Evolutionary conservation across 78 protist genomes (phyloP).

Genomic region (Polysphondylium violaceum): DNA sequence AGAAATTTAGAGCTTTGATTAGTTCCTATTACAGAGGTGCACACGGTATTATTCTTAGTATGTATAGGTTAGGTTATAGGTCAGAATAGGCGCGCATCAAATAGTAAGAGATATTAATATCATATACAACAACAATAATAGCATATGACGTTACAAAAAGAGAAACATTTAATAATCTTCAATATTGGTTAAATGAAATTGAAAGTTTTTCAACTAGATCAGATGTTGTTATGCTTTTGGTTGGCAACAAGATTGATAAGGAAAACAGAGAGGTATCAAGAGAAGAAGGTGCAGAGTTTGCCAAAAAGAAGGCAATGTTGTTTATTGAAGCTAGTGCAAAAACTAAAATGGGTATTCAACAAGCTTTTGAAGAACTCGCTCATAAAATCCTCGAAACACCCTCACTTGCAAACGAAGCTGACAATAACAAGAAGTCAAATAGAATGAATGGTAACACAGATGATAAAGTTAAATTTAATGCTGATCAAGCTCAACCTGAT

Average conservation of each 20-base stretch:
- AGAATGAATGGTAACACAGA: neutral
- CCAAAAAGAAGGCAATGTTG: constrained; percentile 83
- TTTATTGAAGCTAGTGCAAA: constrained; percentile 88
- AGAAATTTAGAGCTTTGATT: constrained; percentile 87
- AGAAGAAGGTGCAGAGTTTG: constrained; percentile 89
- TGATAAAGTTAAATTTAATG: neutral
- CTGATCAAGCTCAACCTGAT: no score
- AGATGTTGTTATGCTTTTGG: constrained; percentile 65
- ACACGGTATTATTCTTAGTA: constrained; percentile 88
- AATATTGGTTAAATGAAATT: constrained; percentile 83
- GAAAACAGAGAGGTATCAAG: constrained; percentile 83
- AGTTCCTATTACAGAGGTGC: constrained; percentile 90
- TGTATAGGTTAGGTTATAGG: neutral
- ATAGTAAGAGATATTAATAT: neutral
- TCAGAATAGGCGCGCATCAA: no score
- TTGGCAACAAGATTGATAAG: constrained; percentile 86
- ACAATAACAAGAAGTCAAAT: neutral
- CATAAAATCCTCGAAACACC: constrained; percentile 75
- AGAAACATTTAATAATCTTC: constrained; percentile 82
- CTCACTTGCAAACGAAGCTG: constrained; percentile 5
- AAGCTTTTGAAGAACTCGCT: constrained; percentile 88
- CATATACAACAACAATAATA: neutral
- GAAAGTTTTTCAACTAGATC: constrained; percentile 75
- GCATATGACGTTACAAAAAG: constrained; percentile 89
- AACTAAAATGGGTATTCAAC: constrained; percentile 85